Percentiles rank a stretch among this genome's conserved stretches.
phyloP scores from a whole-genome alignment of 208 protist genomes.

The Crithidia mellificae region DNA sequence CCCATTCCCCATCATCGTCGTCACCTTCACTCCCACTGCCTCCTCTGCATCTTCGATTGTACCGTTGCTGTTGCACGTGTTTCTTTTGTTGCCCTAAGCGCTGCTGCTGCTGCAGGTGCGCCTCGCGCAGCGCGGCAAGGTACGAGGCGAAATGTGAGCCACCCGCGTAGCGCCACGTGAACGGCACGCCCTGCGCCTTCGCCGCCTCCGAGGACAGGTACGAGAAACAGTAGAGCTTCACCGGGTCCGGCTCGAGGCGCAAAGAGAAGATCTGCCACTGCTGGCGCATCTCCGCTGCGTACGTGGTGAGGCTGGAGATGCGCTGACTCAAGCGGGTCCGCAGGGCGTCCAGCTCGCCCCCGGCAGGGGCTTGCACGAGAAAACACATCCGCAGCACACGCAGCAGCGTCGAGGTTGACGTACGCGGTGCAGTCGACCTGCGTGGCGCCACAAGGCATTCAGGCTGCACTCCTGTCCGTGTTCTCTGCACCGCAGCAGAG shows the following conservation, averaged over 20 bases:
- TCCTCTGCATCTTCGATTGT: too few relatives aligned
- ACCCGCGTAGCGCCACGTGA: conserved; percentile 74
- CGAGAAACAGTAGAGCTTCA: conserved; percentile 65
- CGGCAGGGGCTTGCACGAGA: conserved; percentile 48
- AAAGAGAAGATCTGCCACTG: conserved; percentile 53
- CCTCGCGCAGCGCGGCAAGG: conserved; percentile 29
- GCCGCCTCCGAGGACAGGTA: conserved; percentile 62
- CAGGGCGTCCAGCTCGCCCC: conserved; percentile 63
- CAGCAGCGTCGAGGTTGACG: conserved; percentile 20
- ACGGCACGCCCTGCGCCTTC: conserved; percentile 50
- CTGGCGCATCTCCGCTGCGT: conserved; percentile 44
- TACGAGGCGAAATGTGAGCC: conserved; percentile 68
- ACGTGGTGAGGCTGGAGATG: conserved; percentile 55
- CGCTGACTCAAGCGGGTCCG: conserved; percentile 60
- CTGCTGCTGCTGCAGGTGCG: conserved; percentile 32
- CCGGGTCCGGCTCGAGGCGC: conserved; percentile 54
- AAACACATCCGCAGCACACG: conserved; percentile 71
- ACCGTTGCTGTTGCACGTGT: too few relatives aligned
- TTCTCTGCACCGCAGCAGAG: too few relatives aligned
- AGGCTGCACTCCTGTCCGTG: too few relatives aligned
- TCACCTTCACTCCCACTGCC: background rate
- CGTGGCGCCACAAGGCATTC: too few relatives aligned
- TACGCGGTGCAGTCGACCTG: background rate
- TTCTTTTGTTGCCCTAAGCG: too few relatives aligned
- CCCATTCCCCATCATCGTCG: background rate